A percentile compares a stretch with the other conserved stretches of the same genome.
These are phyloP conservation scores for Trichosporon faecale DNA, from an alignment of 1,284 basidiomycete species.

Conservation along the genomic window DNA sequence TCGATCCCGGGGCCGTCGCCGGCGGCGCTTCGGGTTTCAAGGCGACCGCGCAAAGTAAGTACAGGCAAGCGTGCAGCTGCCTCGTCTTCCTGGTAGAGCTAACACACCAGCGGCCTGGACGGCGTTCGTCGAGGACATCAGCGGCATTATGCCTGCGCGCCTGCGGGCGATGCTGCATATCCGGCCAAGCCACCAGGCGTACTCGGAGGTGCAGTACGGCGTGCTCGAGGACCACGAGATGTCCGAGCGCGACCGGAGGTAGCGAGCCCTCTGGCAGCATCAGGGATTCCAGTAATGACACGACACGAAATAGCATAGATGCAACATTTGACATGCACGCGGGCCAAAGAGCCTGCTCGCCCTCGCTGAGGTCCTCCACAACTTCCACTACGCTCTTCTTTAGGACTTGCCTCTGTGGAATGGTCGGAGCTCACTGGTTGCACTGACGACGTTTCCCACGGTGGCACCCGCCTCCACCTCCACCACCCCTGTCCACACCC, in stretches of 20 bases:
- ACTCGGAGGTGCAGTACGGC: conserved; percentile 4
- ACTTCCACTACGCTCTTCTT: no score
- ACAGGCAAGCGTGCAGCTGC: neutral
- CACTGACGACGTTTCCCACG: no score
- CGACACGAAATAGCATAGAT: neutral
- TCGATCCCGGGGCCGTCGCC: neutral
- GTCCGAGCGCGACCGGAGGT: neutral
- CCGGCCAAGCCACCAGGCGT: neutral
- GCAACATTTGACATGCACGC: neutral
- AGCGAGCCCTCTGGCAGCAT: neutral
- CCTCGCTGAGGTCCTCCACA: no score
- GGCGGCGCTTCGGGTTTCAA: neutral
- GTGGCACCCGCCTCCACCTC: neutral
- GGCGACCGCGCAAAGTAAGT: neutral
- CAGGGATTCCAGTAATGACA: neutral
- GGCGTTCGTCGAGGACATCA: neutral
- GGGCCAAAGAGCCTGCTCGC: no score
- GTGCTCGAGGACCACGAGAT: conserved; percentile 7
- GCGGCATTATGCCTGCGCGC: neutral
- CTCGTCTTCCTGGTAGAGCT: neutral
- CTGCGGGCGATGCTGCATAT: neutral
- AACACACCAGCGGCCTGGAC: neutral
- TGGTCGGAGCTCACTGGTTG: no score
- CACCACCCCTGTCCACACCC: neutral
- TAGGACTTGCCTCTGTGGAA: no score